Conservation (phyloP, 352 stramenopile genomes). For the Pythium aphanidermatum region DNA sequence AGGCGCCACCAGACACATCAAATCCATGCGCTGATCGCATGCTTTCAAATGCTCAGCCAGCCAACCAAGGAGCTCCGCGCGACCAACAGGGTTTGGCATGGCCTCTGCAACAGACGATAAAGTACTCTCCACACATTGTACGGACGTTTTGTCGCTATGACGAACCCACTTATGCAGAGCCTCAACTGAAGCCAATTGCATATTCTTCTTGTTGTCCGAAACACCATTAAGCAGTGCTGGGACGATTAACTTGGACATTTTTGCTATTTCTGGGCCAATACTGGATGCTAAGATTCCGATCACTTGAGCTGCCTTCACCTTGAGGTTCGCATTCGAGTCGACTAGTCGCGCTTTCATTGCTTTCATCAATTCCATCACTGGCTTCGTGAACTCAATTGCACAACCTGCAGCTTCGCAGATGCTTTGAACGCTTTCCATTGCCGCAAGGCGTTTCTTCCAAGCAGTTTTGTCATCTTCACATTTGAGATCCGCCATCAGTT, state of each 20-base stretch:
- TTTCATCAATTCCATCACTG: constrained; percentile 71
- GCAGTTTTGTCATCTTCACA: constrained; percentile 79
- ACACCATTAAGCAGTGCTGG: constrained; percentile 62
- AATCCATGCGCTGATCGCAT: constrained; percentile 56
- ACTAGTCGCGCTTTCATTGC: constrained; percentile 68
- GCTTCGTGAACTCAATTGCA: constrained; percentile 80
- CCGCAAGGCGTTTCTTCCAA: constrained; percentile 80
- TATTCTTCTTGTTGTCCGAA: constrained; percentile 86
- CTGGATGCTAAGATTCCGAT: constrained; percentile 73
- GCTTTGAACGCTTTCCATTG: constrained; percentile 71
- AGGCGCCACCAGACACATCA: constrained; percentile 54
- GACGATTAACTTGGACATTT: constrained; percentile 80
- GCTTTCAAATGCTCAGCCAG: constrained; percentile 56
- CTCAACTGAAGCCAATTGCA: constrained; percentile 73
- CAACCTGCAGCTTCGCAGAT: constrained; percentile 74
- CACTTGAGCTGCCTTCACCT: constrained; percentile 80
- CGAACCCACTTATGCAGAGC: constrained; percentile 80
- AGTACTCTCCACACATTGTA: constrained; percentile 64
- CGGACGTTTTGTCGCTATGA: constrained; percentile 63
- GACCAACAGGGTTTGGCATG: constrained; percentile 68
- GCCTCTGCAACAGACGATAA: constrained; percentile 61
- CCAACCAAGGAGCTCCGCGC: constrained; percentile 74
- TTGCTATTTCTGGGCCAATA: constrained; percentile 65
- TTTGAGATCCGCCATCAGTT: constrained; percentile 82
- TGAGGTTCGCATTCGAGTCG: constrained; percentile 85